Conservation (phyloP, 352 stramenopile genomes). For the Pythium sp. region DNA sequence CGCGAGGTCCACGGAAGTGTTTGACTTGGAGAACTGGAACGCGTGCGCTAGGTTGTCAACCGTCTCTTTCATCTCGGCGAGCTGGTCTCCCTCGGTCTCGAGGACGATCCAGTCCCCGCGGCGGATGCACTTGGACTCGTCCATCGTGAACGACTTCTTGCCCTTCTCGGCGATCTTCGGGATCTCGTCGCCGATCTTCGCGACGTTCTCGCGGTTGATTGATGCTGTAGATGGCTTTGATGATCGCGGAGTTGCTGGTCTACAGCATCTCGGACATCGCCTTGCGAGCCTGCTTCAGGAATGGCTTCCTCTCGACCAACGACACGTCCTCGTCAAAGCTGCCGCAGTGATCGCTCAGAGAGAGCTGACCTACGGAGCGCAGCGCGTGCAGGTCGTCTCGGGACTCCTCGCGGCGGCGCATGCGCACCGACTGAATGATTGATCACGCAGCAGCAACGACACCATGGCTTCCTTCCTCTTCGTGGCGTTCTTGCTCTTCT, state of each 20-base stretch:
- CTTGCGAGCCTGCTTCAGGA: slow-evolving; percentile 29
- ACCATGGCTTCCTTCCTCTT: slow-evolving; percentile 10
- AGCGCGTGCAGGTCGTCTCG: slow-evolving; percentile 48
- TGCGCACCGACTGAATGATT: background rate
- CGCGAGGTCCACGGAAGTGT: slow-evolving; percentile 64
- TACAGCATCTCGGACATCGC: slow-evolving; percentile 44
- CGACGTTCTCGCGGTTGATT: slow-evolving; percentile 42
- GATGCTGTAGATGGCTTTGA: slow-evolving; percentile 56
- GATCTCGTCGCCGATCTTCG: slow-evolving; percentile 39
- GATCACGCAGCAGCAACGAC: slow-evolving; percentile 1
- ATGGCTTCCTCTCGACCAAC: slow-evolving; percentile 34
- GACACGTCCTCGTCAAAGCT: slow-evolving; percentile 52
- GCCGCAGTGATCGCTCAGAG: slow-evolving; percentile 23
- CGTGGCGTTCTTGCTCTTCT: background rate
- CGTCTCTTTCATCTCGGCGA: slow-evolving; percentile 57
- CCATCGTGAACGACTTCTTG: slow-evolving; percentile 61
- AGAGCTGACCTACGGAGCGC: slow-evolving; percentile 45
- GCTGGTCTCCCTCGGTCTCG: slow-evolving; percentile 74
- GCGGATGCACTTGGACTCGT: slow-evolving; percentile 71
- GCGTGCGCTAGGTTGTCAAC: slow-evolving; percentile 68
- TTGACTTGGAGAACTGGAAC: slow-evolving; percentile 83
- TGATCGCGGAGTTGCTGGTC: slow-evolving; percentile 48
- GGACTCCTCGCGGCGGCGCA: slow-evolving; percentile 26
- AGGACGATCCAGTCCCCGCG: slow-evolving; percentile 73
- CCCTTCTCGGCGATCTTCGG: slow-evolving; percentile 57